phyloP scores from a whole-genome alignment of 305 asterid species.

The Rubia occidens region DNA sequence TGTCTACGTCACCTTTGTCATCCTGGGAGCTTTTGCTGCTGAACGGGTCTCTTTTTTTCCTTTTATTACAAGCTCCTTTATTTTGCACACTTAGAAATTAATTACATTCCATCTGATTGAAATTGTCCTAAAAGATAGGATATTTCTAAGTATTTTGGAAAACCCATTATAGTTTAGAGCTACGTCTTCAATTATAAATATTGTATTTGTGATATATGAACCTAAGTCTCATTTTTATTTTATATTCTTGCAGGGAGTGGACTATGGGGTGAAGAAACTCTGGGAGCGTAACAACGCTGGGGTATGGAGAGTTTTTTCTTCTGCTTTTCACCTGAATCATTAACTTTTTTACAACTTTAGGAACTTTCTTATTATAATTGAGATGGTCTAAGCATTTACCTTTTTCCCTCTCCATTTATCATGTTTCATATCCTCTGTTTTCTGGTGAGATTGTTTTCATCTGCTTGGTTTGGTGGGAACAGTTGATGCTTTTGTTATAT shows the following conservation, averaged over 20 bases:
- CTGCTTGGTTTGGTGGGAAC: neutral
- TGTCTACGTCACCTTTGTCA: constrained; percentile 78
- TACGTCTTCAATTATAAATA: neutral
- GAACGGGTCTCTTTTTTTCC: constrained; percentile 60
- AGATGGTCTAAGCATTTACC: constrained; percentile 8
- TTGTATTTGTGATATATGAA: neutral
- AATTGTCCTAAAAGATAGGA: neutral
- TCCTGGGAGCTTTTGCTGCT: constrained; percentile 85
- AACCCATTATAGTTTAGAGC: neutral
- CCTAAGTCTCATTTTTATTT: constrained; percentile 6
- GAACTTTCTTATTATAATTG: neutral
- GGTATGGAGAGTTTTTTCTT: constrained; percentile 28
- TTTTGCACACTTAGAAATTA: neutral
- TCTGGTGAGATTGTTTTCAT: neutral
- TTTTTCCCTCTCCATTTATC: no score
- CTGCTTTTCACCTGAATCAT: neutral
- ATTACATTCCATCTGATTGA: constrained; percentile 19
- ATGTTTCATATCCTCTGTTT: neutral
- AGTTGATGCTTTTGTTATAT: no score
- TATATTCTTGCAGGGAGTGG: constrained; percentile 65
- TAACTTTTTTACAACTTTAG: neutral
- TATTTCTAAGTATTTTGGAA: neutral
- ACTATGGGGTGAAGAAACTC: constrained; percentile 60
- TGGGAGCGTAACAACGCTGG: constrained; percentile 84
- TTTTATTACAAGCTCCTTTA: neutral